These are phyloP conservation scores for Royoungia palumana DNA, from an alignment of 768 basidiomycete species.

Conservation along the genomic window DNA sequence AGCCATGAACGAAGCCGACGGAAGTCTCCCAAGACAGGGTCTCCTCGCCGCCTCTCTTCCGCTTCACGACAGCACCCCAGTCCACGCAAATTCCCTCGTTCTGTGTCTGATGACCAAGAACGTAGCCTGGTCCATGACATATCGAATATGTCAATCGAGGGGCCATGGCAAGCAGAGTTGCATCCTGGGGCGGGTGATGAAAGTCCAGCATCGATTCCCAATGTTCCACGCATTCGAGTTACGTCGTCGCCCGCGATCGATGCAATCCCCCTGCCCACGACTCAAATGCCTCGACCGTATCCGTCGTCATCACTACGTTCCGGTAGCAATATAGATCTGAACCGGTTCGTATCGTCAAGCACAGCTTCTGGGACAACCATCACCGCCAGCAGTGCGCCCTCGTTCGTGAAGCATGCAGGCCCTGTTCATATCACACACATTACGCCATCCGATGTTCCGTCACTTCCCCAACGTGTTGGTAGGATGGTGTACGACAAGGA, in stretches of 20 bases:
- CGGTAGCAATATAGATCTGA: slow-evolving; percentile 66
- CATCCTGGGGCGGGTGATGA: slow-evolving; percentile 11
- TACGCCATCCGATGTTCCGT: slow-evolving; percentile 72
- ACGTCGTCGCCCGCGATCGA: slow-evolving; percentile 29
- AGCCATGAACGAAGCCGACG: slow-evolving; percentile 28
- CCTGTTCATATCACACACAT: slow-evolving; percentile 79
- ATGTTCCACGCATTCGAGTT: slow-evolving; percentile 28
- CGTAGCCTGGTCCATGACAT: slow-evolving; percentile 40
- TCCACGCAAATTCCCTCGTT: slow-evolving; percentile 41
- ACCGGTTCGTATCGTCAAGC: slow-evolving; percentile 87
- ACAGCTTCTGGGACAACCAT: slow-evolving; percentile 74
- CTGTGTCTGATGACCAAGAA: slow-evolving; percentile 42
- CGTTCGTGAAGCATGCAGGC: slow-evolving; percentile 82
- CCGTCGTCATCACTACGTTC: slow-evolving; percentile 52
- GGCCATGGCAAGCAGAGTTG: slow-evolving; percentile 29
- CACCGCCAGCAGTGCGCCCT: slow-evolving; percentile 68
- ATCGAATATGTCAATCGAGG: slow-evolving; percentile 44
- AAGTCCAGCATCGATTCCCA: slow-evolving; percentile 1
- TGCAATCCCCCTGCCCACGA: slow-evolving; percentile 32
- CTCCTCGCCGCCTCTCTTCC: slow-evolving; percentile 33
- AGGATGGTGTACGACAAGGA: slow-evolving; percentile 85
- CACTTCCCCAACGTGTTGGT: slow-evolving; percentile 74
- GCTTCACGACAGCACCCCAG: slow-evolving; percentile 39
- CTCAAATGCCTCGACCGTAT: slow-evolving; percentile 33
- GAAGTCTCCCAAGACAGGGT: slow-evolving; percentile 23